A percentile compares a stretch with the other conserved stretches of the same genome.
These are phyloP conservation scores for Shiraia sp. DNA, from an alignment of 2,329 filamentous ascomycete genomes.

Conservation along the genomic window DNA sequence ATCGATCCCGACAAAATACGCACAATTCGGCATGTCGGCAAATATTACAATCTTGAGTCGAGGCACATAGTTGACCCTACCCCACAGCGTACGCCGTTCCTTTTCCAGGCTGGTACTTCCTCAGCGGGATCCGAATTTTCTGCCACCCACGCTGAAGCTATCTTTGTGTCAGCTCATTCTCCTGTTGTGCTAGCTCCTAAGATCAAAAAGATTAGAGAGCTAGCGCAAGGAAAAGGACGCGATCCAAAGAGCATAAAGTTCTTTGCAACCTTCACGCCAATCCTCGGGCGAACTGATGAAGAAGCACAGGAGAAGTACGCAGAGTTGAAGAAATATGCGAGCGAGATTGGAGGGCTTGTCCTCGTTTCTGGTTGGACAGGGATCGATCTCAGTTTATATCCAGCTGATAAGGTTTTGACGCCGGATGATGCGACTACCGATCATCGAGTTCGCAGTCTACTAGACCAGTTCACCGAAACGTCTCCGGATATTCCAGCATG, in stretches of 20 bases:
- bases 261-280: constrained; percentile 43
- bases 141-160: constrained; percentile 62
- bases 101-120: constrained; percentile 62
- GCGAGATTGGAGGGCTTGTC: constrained; percentile 58
- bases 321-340: constrained; percentile 57
- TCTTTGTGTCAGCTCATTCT: constrained; percentile 62
- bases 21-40: constrained; percentile 63
- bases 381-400: constrained; percentile 62
- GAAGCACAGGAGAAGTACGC: constrained; percentile 59
- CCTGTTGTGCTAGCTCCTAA: constrained; percentile 55
- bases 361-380: constrained; percentile 63
- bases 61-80: constrained; percentile 50
- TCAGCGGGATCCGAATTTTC: constrained; percentile 61
- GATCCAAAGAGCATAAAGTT: constrained; percentile 63
- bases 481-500: constrained; percentile 31
- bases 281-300: constrained; percentile 41
- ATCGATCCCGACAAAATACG: constrained; percentile 63
- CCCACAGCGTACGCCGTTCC: constrained; percentile 46
- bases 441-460: constrained; percentile 39
- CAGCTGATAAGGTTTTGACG: constrained; percentile 61
- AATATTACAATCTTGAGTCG: constrained; percentile 55
- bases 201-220: constrained; percentile 57
- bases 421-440: constrained; percentile 59
- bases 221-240: constrained; percentile 56
- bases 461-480: constrained; percentile 41